Conservation (phyloP, 2,329 filamentous ascomycete genomes). For the Coniochaeta pulveracea region DNA sequence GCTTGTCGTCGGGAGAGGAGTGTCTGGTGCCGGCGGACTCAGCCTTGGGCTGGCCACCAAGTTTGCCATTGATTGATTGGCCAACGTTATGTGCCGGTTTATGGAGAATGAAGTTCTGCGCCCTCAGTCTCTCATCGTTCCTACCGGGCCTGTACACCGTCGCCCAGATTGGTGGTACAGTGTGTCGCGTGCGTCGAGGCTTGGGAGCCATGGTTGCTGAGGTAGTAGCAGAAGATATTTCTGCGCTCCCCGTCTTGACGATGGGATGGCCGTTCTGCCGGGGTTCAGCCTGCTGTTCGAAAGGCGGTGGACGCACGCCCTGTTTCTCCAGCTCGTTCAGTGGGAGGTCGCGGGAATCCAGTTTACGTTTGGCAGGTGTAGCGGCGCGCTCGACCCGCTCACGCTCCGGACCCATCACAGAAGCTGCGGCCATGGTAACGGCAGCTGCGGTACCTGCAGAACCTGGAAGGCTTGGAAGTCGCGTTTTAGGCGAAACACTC, state of each 20-base stretch:
- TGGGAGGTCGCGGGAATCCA: conserved; percentile 34
- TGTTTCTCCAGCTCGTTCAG: conserved; percentile 39
- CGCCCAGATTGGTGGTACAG: conserved; percentile 36
- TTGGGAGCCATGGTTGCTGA: conserved; percentile 20
- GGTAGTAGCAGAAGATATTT: conserved; percentile 14
- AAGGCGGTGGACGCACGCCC: conserved; percentile 35
- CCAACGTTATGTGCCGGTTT: conserved; percentile 18
- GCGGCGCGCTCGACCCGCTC: conserved; percentile 20
- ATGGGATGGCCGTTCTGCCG: no score
- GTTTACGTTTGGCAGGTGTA: conserved; percentile 35
- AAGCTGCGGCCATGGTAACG: neutral
- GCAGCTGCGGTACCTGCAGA: conserved; percentile 19
- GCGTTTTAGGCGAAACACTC: conserved; percentile 71
- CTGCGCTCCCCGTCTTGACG: no score
- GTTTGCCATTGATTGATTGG: conserved; percentile 26
- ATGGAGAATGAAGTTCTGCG: conserved; percentile 34
- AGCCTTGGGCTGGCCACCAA: conserved; percentile 15
- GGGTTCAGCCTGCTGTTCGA: no score
- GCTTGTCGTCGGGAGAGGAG: conserved; percentile 33
- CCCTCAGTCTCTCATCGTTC: conserved; percentile 24
- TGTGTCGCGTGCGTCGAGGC: conserved; percentile 18
- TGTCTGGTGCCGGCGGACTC: conserved; percentile 30
- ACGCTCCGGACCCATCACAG: conserved; percentile 14
- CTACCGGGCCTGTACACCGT: no score
- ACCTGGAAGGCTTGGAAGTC: conserved; percentile 40